These are phyloP conservation scores for Lepidium didymum DNA, from an alignment of 345 rosid genomes.

Conservation along the genomic window DNA sequence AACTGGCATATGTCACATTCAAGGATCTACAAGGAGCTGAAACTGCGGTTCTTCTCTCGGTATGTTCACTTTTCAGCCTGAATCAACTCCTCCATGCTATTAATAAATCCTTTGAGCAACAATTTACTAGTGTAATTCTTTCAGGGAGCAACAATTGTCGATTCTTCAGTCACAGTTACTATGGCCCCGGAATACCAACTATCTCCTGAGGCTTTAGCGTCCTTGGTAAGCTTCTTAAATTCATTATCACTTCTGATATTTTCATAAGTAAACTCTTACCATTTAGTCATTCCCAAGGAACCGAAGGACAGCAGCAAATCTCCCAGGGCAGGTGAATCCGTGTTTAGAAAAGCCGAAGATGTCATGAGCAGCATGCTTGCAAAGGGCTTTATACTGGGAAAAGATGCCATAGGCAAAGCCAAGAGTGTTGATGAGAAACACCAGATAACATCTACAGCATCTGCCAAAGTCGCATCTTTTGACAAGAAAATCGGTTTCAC, in stretches of 20 bases:
- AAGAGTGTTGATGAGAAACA: conserved; percentile 84
- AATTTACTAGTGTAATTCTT: background rate
- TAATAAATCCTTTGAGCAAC: background rate
- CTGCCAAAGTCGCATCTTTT: conserved; percentile 75
- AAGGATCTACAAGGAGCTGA: conserved; percentile 86
- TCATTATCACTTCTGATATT: background rate
- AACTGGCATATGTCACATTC: conserved; percentile 74
- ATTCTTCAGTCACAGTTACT: conserved; percentile 58
- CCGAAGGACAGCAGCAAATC: conserved; percentile 27
- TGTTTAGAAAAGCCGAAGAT: conserved; percentile 80
- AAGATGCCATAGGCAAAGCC: conserved; percentile 84
- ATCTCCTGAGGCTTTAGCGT: conserved; percentile 65
- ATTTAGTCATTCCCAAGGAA: conserved; percentile 34
- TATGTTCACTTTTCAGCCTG: conserved; percentile 20
- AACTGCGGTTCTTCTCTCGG: conserved; percentile 90
- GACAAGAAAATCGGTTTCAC: conserved; percentile 82
- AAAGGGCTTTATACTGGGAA: conserved; percentile 80
- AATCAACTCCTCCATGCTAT: background rate
- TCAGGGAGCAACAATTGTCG: conserved; percentile 93
- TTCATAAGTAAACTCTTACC: background rate
- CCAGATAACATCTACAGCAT: conserved; percentile 80
- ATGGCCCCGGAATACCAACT: conserved; percentile 70
- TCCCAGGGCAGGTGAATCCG: conserved; percentile 58
- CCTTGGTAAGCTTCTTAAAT: conserved; percentile 38
- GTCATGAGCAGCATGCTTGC: conserved; percentile 90